A percentile compares a stretch with the other conserved stretches of the same genome.
Conservation (phyloP, 2,329 filamentous ascomycete species). For the Ceratocystis destructans region DNA sequence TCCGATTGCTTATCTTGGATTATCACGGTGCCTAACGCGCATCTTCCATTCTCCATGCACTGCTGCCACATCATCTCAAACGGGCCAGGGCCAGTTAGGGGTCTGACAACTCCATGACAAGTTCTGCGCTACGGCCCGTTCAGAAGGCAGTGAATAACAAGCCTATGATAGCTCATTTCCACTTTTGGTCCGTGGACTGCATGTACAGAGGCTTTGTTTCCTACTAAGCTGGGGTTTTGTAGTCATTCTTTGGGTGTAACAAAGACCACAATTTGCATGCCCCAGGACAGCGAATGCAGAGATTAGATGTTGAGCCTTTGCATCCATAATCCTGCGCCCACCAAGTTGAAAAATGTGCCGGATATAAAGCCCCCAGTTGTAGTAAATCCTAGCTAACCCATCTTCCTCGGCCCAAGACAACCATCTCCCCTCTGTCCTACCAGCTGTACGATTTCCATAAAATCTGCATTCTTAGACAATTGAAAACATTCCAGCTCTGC, state of each 20-base stretch:
- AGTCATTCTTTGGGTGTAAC: background rate
- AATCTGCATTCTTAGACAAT: background rate
- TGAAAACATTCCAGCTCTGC: background rate
- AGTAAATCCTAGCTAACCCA: too few relatives aligned
- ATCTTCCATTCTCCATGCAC: background rate
- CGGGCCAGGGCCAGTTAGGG: background rate
- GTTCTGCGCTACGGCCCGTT: constrained; percentile 1
- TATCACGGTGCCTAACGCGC: background rate
- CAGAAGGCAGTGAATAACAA: background rate
- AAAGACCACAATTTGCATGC: too few relatives aligned
- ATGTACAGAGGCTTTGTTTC: background rate
- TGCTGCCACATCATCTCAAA: constrained; percentile 8
- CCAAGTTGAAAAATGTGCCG: too few relatives aligned
- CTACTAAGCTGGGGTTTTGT: background rate
- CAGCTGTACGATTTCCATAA: background rate
- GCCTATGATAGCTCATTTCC: background rate
- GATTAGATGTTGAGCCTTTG: too few relatives aligned
- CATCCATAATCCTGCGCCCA: too few relatives aligned
- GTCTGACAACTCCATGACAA: constrained; percentile 5
- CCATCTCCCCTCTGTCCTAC: background rate
- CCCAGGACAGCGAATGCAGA: too few relatives aligned
- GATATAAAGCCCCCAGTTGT: too few relatives aligned
- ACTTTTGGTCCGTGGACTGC: background rate
- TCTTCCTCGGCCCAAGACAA: too few relatives aligned
- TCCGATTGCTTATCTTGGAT: background rate